Base-by-base conservation (phyloP, 2,329 filamentous ascomycete genomes). In the Cladosporium sp. region DNA sequence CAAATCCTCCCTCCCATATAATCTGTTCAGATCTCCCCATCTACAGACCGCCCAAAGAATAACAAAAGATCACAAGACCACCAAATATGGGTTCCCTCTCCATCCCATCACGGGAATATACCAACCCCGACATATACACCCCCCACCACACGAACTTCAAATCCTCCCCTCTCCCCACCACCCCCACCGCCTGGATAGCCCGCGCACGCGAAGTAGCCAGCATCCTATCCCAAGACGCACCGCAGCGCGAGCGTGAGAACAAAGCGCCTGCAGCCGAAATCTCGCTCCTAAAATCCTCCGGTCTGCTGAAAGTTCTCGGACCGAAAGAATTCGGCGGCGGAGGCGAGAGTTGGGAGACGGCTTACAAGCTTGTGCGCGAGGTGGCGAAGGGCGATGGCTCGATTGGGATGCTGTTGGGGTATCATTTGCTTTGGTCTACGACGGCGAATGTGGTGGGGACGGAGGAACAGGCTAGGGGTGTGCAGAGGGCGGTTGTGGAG, bases 321-420 rank as follows among this genome's bases (percentile, higher is more conserved):
- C 72, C 72, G 0, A 68, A 66, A 56, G 69, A 72, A 50, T 77
- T 75, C 54, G 77, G 78, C 12, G 78, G 78, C 8, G 77, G 77
- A 33, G 77, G 69, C 7, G 71, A 80, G 58, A 61, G 65, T 2
- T 80, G 77, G 78, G 70, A 70, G 25, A 71, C 81, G 1, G 82
- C 70, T 0, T 84, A 82, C 57, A 77, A 78, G 58, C 70, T 69
- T 0, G 82, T 85, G 22, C 72, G 82, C 0, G 80, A 84, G 51
- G 78, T 85, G 5, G 79, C 83, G 1, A 82, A 82, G 58, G 77
- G 72, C 0, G 82, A 86, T 62, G 82, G 82, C 0, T 82, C 78
- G 0, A 69, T 85, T 27, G 82, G 82, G 1, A 83, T 84, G 80
- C 72, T 85, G 0, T 69, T 85, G 0, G 82, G 79, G 1, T 85